Percentiles rank a stretch among this genome's conserved stretches.
Evolutionary conservation across 345 rosid species (phyloP).

Genomic region (Erodium maritimum): DNA sequence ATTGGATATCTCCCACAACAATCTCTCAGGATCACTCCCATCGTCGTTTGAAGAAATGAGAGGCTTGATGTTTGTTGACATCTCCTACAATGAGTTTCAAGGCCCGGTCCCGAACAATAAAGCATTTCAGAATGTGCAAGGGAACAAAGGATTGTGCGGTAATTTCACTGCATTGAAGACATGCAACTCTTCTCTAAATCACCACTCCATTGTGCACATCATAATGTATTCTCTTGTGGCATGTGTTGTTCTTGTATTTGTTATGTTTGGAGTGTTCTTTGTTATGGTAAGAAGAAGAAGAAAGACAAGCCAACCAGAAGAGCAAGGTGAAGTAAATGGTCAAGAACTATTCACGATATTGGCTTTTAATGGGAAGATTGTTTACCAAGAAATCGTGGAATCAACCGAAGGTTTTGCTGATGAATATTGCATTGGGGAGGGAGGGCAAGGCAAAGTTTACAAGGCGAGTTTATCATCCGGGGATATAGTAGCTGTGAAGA

Average conservation of each 20-base stretch:
- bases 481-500: slow-evolving; percentile 24
- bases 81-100: slow-evolving; percentile 19
- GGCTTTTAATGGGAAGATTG: slow-evolving; percentile 10
- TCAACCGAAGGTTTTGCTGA: slow-evolving; percentile 12
- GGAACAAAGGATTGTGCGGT: slow-evolving; percentile 16
- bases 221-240: neutral
- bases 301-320: neutral
- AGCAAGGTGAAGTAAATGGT: neutral
- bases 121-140: slow-evolving; percentile 8
- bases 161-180: neutral
- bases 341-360: slow-evolving; percentile 8
- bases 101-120: slow-evolving; percentile 19
- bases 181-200: neutral
- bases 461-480: too few relatives aligned
- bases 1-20: too few relatives aligned
- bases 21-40: too few relatives aligned
- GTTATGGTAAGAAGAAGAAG: neutral
- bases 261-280: neutral
- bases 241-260: neutral
- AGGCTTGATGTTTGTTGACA: slow-evolving; percentile 9
- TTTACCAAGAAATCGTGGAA: slow-evolving; percentile 17
- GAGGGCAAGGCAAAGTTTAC: slow-evolving; percentile 24
- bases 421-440: slow-evolving; percentile 18
- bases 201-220: neutral
- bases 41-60: slow-evolving; percentile 10